Percentiles rank a stretch among this genome's conserved stretches.
Conservation (phyloP, 768 basidiomycete species). For the Rickenella mellea region DNA sequence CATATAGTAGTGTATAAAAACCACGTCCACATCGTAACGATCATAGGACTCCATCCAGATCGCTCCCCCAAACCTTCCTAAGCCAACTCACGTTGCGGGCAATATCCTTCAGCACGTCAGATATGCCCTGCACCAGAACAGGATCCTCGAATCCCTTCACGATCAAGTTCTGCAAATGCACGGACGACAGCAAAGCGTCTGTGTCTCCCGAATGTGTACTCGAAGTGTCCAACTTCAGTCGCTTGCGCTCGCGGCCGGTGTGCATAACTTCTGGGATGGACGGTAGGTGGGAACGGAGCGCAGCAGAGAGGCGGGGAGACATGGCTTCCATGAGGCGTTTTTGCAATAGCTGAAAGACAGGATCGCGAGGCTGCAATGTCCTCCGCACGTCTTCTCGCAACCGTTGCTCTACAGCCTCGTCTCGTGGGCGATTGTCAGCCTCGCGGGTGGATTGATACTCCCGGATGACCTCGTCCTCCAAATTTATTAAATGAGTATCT, state of each 20-base stretch:
- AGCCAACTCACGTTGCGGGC: too few species aligned
- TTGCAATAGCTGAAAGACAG: conserved; percentile 57
- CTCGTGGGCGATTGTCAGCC: too few species aligned
- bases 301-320: conserved; percentile 18
- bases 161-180: too few species aligned
- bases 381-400: conserved; percentile 56
- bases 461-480: conserved; percentile 66
- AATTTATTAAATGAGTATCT: conserved; percentile 50
- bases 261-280: neutral
- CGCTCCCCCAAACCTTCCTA: too few species aligned
- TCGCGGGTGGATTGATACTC: too few species aligned
- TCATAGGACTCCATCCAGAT: too few species aligned
- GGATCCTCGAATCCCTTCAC: conserved; percentile 66
- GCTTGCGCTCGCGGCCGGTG: too few species aligned
- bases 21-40: too few species aligned
- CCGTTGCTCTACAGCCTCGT: conserved; percentile 35
- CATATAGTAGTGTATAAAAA: too few species aligned
- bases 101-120: conserved; percentile 33
- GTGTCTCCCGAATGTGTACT: too few species aligned
- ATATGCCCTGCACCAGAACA: conserved; percentile 34
- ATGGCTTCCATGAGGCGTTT: conserved; percentile 42
- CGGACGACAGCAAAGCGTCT: too few species aligned
- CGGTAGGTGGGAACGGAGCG: neutral
- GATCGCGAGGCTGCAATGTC: conserved; percentile 50
- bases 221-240: too few species aligned